These are phyloP conservation scores for Xanthoceras sorbifolium DNA, from an alignment of 345 rosid genomes.

Conservation along the genomic window DNA sequence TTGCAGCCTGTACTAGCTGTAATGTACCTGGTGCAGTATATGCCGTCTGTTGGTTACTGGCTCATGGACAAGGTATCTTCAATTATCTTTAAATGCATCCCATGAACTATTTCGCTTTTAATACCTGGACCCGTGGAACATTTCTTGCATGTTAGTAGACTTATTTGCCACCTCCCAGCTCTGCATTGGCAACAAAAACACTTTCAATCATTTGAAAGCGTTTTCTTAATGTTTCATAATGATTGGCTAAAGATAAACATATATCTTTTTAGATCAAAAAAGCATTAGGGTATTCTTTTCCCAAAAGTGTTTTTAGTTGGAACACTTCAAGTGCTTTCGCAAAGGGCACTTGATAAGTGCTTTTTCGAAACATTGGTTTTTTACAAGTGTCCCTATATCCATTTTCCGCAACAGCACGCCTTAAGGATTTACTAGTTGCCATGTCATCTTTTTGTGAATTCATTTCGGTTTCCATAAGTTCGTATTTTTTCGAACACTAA, in stretches of 20 bases:
- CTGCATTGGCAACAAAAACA: not conserved
- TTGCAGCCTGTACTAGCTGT: conserved; percentile 89
- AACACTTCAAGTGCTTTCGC: not conserved
- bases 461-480: not conserved
- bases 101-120: not conserved
- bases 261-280: too few relatives aligned
- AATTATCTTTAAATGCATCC: conserved; percentile 2
- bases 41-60: conserved; percentile 86
- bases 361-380: not conserved
- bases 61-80: conserved; percentile 90
- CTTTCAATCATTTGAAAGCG: too few relatives aligned
- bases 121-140: not conserved
- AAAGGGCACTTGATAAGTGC: not conserved
- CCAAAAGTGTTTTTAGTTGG: too few relatives aligned
- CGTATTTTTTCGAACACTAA: not conserved
- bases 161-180: not conserved
- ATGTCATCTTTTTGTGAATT: not conserved
- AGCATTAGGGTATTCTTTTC: too few relatives aligned
- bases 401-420: not conserved
- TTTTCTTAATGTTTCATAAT: too few relatives aligned
- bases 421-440: not conserved
- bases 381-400: too few relatives aligned
- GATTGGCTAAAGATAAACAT: too few relatives aligned
- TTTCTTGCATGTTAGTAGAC: not conserved
- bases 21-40: conserved; percentile 88